phyloP scores from a whole-genome alignment of 2,329 filamentous ascomycete genomes.

The Alternaria burnsii region DNA sequence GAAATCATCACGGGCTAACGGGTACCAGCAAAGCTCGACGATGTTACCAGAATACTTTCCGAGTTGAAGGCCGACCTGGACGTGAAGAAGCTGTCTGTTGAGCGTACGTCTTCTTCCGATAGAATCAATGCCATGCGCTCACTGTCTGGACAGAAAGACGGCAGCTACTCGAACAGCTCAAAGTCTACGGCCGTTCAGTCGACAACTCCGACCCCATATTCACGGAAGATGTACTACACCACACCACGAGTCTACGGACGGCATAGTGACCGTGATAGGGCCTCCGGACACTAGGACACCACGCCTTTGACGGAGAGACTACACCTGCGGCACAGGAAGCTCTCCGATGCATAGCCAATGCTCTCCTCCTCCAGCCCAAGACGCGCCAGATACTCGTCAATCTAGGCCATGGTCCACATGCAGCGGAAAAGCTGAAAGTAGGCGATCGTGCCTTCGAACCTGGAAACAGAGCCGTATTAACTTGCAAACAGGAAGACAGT shows the following conservation, averaged over 20 bases:
- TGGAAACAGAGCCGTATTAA: slow-evolving; percentile 8
- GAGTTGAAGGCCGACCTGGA: slow-evolving; percentile 70
- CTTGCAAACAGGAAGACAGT: slow-evolving; percentile 64
- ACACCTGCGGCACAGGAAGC: slow-evolving; percentile 72
- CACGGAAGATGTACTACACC: slow-evolving; percentile 69
- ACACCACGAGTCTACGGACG: not conserved
- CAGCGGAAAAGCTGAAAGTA: slow-evolving; percentile 73
- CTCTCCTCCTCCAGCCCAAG: slow-evolving; percentile 73
- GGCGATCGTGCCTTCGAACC: not conserved
- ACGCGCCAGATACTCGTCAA: slow-evolving; percentile 78
- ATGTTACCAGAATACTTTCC: slow-evolving; percentile 71
- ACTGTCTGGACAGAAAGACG: slow-evolving; percentile 64
- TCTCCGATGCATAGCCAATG: slow-evolving; percentile 84
- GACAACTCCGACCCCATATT: slow-evolving; percentile 82
- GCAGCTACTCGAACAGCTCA: slow-evolving; percentile 69
- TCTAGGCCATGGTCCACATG: slow-evolving; percentile 70
- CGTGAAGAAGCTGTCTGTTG: slow-evolving; percentile 64
- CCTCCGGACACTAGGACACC: slow-evolving; percentile 73
- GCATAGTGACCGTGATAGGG: slow-evolving; percentile 62
- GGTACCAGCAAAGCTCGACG: slow-evolving; percentile 68
- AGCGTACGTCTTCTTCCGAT: slow-evolving; percentile 59
- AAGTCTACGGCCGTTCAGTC: slow-evolving; percentile 78
- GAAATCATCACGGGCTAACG: slow-evolving; percentile 17
- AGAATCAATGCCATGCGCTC: slow-evolving; percentile 6
- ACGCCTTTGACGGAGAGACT: slow-evolving; percentile 75